These are phyloP conservation scores for Aspergillus egyptiacus DNA, from an alignment of 495 filamentous ascomycete genomes.

Conservation along the genomic window DNA sequence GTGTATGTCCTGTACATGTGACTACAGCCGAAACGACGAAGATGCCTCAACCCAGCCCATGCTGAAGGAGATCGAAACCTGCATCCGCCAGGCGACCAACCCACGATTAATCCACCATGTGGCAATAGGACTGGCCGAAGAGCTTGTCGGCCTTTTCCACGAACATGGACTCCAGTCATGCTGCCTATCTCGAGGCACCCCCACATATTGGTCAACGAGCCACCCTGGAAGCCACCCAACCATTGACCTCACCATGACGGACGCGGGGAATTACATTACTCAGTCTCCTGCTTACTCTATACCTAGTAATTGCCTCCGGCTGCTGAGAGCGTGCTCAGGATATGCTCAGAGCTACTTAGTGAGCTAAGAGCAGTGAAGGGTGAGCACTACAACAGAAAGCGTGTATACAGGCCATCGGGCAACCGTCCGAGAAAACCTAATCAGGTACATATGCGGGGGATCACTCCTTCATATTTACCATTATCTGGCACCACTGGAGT, in stretches of 20 bases:
- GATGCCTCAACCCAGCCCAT: neutral
- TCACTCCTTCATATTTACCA: too few relatives aligned
- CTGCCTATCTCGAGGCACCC: slow-evolving; percentile 5
- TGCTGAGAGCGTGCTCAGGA: too few relatives aligned
- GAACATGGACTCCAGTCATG: slow-evolving; percentile 2
- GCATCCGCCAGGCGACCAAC: slow-evolving; percentile 16
- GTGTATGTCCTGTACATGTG: slow-evolving; percentile 17
- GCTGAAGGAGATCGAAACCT: neutral
- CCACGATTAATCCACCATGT: slow-evolving; percentile 1
- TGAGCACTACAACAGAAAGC: too few relatives aligned
- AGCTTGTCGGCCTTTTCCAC: slow-evolving; percentile 16
- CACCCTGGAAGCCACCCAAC: slow-evolving; percentile 11
- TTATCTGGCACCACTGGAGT: too few relatives aligned
- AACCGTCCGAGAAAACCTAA: too few relatives aligned
- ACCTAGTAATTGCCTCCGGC: too few relatives aligned
- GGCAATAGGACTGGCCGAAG: slow-evolving; percentile 2
- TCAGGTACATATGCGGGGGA: too few relatives aligned
- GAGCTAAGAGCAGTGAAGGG: too few relatives aligned
- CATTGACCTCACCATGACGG: slow-evolving; percentile 12
- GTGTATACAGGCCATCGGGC: too few relatives aligned
- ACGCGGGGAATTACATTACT: too few relatives aligned
- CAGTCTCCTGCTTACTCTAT: too few relatives aligned
- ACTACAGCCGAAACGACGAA: neutral
- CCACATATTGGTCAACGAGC: slow-evolving; percentile 12
- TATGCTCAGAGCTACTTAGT: too few relatives aligned